Percentiles rank a stretch among this genome's conserved stretches.
phyloP scores from a whole-genome alignment of 2,329 filamentous ascomycete genomes.

The Aspergillus bombycis region DNA sequence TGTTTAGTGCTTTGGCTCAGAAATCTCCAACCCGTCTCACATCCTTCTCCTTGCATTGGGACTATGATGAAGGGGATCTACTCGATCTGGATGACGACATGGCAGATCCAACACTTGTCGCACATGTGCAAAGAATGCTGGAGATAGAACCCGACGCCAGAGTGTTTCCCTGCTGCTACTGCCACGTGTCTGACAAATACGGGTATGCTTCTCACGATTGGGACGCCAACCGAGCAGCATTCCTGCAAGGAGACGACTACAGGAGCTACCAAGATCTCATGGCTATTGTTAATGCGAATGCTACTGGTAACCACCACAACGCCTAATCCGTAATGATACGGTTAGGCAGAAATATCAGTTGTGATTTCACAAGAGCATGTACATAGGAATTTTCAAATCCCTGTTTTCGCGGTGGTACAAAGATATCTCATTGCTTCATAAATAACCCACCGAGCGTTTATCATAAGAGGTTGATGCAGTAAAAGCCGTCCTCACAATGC shows the following conservation, averaged over 20 bases:
- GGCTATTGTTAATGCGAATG: neutral
- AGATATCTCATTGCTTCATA: too few relatives aligned
- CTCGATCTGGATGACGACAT: neutral
- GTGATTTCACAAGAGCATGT: too few relatives aligned
- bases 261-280: neutral
- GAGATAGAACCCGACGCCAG: neutral
- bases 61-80: neutral
- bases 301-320: neutral
- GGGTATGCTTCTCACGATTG: neutral
- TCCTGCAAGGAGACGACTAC: neutral
- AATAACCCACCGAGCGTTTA: too few relatives aligned
- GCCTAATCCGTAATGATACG: fast-evolving
- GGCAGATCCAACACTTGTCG: neutral
- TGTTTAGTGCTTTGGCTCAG: neutral
- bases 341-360: neutral
- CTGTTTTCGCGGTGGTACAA: too few relatives aligned
- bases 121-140: neutral
- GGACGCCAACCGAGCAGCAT: neutral
- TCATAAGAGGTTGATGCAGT: too few relatives aligned
- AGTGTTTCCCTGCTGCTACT: neutral
- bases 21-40: neutral
- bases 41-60: neutral
- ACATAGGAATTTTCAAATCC: too few relatives aligned
- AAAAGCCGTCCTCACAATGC: too few relatives aligned
- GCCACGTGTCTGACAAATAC: neutral